These are phyloP conservation scores for Cutaneotrichosporon cutaneum DNA, from an alignment of 1,284 basidiomycete species.

Conservation along the genomic window DNA sequence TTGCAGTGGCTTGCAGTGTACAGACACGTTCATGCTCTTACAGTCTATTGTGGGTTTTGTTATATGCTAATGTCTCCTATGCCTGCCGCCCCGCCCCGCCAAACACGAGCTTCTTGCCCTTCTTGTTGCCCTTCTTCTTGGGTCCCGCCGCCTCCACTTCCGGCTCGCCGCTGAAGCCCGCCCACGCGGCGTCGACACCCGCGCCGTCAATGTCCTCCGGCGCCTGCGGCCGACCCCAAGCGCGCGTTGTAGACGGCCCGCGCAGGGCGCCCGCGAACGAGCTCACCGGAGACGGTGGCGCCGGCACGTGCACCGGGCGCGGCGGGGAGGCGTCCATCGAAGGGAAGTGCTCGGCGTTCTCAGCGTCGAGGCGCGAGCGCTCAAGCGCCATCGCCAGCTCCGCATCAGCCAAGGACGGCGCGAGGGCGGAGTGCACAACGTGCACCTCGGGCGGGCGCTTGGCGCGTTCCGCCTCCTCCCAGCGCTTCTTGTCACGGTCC, in stretches of 20 bases:
- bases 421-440: conserved; percentile 19
- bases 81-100: conserved; percentile 25
- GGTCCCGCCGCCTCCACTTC: conserved; percentile 1
- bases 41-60: conserved; percentile 10
- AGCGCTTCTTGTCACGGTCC: conserved; percentile 71
- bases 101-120: conserved; percentile 27
- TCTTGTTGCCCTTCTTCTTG: conserved; percentile 26
- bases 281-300: neutral
- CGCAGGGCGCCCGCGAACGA: conserved; percentile 24
- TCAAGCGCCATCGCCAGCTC: conserved; percentile 14
- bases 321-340: neutral
- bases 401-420: neutral
- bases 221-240: conserved; percentile 3
- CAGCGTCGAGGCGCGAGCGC: conserved; percentile 5
- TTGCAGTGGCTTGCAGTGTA: neutral
- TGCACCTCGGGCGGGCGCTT: conserved; percentile 18
- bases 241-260: conserved; percentile 5
- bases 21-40: conserved; percentile 10
- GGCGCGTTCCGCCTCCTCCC: conserved; percentile 67
- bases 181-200: conserved; percentile 21
- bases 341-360: conserved; percentile 1
- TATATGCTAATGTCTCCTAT: conserved; percentile 3
- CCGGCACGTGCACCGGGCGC: neutral
- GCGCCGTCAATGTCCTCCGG: conserved; percentile 9
- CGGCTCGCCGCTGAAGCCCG: neutral